phyloP scores from a whole-genome alignment of 169 alveolate genomes.

The Besnoitia besnoiti region DNA sequence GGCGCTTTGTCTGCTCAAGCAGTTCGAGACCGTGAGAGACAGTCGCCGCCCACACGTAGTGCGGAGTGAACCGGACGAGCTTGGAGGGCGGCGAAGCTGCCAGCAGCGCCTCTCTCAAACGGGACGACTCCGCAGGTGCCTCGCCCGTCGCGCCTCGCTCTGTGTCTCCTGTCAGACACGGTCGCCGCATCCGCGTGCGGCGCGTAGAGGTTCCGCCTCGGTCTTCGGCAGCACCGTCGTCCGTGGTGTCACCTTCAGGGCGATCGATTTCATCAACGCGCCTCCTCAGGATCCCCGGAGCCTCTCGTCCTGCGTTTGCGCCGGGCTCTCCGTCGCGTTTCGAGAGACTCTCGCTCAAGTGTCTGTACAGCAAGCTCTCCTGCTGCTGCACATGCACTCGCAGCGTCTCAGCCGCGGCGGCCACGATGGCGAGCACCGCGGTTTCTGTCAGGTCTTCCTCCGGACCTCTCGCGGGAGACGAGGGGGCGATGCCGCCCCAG shows the following conservation, averaged over 20 bases:
- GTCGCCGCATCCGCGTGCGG: background rate
- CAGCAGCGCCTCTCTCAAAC: background rate
- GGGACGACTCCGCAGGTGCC: background rate
- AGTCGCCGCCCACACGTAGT: constrained; percentile 24
- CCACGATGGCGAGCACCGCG: constrained; percentile 24
- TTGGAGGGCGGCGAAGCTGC: background rate
- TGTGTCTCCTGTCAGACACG: background rate
- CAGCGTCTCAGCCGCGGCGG: background rate
- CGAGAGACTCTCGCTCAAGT: too few species aligned
- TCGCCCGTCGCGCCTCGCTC: background rate
- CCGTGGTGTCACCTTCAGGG: too few species aligned
- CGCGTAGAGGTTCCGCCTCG: too few species aligned
- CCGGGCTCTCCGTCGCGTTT: too few species aligned
- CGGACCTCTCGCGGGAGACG: background rate
- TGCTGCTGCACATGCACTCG: background rate
- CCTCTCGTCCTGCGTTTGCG: too few species aligned
- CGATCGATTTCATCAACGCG: too few species aligned
- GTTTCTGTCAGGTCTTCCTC: background rate
- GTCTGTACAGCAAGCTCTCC: constrained; percentile 1
- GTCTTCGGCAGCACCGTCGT: too few species aligned
- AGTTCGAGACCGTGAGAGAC: constrained; percentile 40
- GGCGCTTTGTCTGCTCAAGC: constrained; percentile 46
- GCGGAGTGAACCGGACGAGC: constrained; percentile 38
- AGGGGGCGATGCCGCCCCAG: constrained; percentile 20
- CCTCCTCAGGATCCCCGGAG: too few species aligned